Evolutionary conservation across 805 yeast species (phyloP).

Genomic region (Wickerhamomyces mucosus): DNA sequence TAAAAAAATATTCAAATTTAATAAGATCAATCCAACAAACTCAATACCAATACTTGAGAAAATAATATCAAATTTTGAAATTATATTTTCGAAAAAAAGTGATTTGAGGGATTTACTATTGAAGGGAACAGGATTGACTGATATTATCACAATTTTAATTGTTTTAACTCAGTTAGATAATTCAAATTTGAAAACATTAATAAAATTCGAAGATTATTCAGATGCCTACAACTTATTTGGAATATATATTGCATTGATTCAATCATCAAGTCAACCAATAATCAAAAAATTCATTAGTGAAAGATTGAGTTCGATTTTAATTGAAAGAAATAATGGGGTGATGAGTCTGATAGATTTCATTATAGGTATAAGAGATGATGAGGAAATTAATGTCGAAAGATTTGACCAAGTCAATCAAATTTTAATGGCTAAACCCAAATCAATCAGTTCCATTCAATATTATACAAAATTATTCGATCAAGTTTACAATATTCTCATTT

Average conservation of each 20-base stretch:
- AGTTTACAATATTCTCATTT: conserved; percentile 45
- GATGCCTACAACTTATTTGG: conserved; percentile 61
- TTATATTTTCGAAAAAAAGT: conserved; percentile 18
- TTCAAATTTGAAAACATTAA: conserved; percentile 10
- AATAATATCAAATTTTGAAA: conserved; percentile 15
- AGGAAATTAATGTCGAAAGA: conserved; percentile 55
- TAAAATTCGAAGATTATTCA: conserved; percentile 32
- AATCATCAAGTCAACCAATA: conserved; percentile 36
- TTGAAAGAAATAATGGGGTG: conserved; percentile 61
- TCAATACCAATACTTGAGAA: conserved; percentile 2
- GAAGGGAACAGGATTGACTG: conserved; percentile 62
- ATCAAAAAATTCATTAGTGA: conserved; percentile 38
- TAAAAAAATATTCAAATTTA: conserved; percentile 8
- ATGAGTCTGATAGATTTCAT: conserved; percentile 65
- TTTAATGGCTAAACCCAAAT: conserved; percentile 52
- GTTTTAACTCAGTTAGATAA: conserved; percentile 30
- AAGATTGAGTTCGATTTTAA: conserved; percentile 44
- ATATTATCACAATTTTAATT: conserved; percentile 40
- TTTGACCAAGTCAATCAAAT: conserved; percentile 60
- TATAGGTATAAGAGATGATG: conserved; percentile 67
- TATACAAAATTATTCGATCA: conserved; percentile 55
- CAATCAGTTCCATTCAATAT: conserved; percentile 38
- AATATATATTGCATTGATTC: conserved; percentile 47
- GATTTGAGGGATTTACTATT: conserved; percentile 36
- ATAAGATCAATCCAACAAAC: conserved; percentile 5